These are phyloP conservation scores for Fonsecaea monophora DNA, from an alignment of 2,329 filamentous ascomycete genomes.

Conservation along the genomic window DNA sequence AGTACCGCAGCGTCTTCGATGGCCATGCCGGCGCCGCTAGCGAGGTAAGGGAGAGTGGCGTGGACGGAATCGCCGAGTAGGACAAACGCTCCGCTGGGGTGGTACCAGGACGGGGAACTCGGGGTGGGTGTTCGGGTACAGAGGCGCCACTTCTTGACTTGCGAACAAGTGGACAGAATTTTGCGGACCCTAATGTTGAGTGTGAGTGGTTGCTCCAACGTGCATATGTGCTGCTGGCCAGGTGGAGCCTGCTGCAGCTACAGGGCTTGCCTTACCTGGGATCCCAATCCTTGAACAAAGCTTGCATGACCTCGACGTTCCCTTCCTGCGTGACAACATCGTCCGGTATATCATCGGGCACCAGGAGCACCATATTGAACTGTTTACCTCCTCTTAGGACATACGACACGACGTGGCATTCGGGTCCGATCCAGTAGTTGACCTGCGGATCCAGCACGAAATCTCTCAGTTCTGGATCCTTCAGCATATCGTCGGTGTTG, in stretches of 20 bases:
- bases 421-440: slow-evolving; percentile 62
- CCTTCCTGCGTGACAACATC: slow-evolving; percentile 41
- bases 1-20: slow-evolving; percentile 44
- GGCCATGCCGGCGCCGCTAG: slow-evolving; percentile 45
- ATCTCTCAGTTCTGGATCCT: slow-evolving; percentile 55
- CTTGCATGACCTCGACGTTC: slow-evolving; percentile 46
- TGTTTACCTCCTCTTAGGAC: slow-evolving; percentile 52
- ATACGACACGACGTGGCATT: slow-evolving; percentile 60
- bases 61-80: slow-evolving; percentile 52
- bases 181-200: slow-evolving; percentile 35
- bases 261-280: slow-evolving; percentile 46
- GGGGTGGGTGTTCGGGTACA: slow-evolving; percentile 48
- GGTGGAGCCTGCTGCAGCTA: not conserved
- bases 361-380: slow-evolving; percentile 57
- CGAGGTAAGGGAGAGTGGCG: slow-evolving; percentile 52
- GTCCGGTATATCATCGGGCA: slow-evolving; percentile 54
- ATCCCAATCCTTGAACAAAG: slow-evolving; percentile 45
- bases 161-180: slow-evolving; percentile 37
- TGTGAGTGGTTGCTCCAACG: not conserved
- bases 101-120: slow-evolving; percentile 23
- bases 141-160: slow-evolving; percentile 47
- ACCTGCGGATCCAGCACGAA: slow-evolving; percentile 59
- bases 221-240: not conserved
- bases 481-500: slow-evolving; percentile 56
- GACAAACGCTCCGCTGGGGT: slow-evolving; percentile 40